These are phyloP conservation scores for Paramyrothecium sp. DNA, from an alignment of 2,329 filamentous ascomycete species.

Conservation along the genomic window DNA sequence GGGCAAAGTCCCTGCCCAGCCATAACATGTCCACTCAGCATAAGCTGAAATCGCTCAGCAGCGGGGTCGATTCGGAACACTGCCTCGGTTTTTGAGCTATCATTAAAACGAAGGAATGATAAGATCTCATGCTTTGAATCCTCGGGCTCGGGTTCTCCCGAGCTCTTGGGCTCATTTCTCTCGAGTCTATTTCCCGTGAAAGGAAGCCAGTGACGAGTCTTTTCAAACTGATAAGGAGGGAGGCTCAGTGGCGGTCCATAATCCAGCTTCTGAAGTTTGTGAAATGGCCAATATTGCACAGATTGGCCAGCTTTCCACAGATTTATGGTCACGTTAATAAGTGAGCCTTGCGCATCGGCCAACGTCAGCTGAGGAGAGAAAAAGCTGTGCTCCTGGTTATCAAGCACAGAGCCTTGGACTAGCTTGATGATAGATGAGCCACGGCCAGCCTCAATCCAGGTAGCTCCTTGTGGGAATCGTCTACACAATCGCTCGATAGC, in stretches of 20 bases:
- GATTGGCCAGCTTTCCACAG: slow-evolving; percentile 39
- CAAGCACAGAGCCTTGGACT: slow-evolving; percentile 22
- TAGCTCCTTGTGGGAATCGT: slow-evolving; percentile 14
- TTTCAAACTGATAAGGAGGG: slow-evolving; percentile 43
- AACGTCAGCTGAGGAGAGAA: slow-evolving; percentile 4
- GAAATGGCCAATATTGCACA: slow-evolving; percentile 36
- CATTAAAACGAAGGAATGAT: neutral
- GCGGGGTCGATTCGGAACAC: neutral
- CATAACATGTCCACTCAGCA: slow-evolving; percentile 1
- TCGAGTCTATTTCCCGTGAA: slow-evolving; percentile 11
- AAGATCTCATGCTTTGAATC: neutral
- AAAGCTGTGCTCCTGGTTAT: neutral
- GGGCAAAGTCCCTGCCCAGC: neutral
- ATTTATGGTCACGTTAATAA: slow-evolving; percentile 21
- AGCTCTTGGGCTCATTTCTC: neutral
- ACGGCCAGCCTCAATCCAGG: slow-evolving; percentile 43
- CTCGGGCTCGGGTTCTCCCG: slow-evolving; percentile 1
- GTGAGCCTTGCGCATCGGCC: neutral
- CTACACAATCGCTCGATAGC: slow-evolving; percentile 36
- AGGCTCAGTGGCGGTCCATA: slow-evolving; percentile 22
- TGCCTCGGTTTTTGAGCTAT: neutral
- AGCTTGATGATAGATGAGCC: slow-evolving; percentile 32
- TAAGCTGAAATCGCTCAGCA: neutral
- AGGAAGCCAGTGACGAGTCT: slow-evolving; percentile 35
- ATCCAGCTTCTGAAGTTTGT: slow-evolving; percentile 15